Evolutionary conservation across 352 stramenopile genomes (phyloP), one percentile per base, ranked within the genome.

Genomic region (Globisporangium cederbergense): DNA sequence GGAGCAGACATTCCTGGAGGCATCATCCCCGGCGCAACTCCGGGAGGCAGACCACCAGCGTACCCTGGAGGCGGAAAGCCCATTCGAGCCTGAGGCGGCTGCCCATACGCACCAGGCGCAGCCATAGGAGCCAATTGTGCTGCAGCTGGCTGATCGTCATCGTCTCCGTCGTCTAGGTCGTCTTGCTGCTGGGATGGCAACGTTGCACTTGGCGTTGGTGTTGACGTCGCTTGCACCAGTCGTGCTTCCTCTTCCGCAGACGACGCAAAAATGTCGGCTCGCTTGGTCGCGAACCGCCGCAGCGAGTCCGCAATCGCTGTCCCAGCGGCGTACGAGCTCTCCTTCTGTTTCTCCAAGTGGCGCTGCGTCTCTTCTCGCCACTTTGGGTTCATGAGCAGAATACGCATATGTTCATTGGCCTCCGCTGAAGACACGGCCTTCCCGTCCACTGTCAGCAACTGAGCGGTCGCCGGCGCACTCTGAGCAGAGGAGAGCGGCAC

Each of bases 341-440:
- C 94, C 46, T 98, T 98, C 63, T 99, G 97, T 72, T 99, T 99
- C 32, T 98, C 95, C 45, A 97, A 70, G 59, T 98, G 98, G 42
- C 96, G 88, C 64, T 96, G 88, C 13, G 86, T 89, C 86, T 99
- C 94, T 69, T 99, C 96, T 40, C 93, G 85, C 96, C 97, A 99
- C 68, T 98, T 99, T 2, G 97, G 97, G 75, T 99, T 98, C 68
- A 99, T 89, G 30, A 99, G 74, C 70, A 99, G 80, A 74, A 99
- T 99, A 13, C 98, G 91, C 97, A 99, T 98, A 77, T 99, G 97
- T 70, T 99, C 98, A n/a, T 98, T 96, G 38, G 97, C 86, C 49
- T 96, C 81, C 4, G 87, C 74, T 13, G 85, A 83, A 0, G 78
- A 80, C 4, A 99, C 78, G 9, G 86, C 90, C 64, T 98, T 97